Base-by-base conservation (phyloP, 345 rosid genomes). In the Syzygium grande region DNA sequence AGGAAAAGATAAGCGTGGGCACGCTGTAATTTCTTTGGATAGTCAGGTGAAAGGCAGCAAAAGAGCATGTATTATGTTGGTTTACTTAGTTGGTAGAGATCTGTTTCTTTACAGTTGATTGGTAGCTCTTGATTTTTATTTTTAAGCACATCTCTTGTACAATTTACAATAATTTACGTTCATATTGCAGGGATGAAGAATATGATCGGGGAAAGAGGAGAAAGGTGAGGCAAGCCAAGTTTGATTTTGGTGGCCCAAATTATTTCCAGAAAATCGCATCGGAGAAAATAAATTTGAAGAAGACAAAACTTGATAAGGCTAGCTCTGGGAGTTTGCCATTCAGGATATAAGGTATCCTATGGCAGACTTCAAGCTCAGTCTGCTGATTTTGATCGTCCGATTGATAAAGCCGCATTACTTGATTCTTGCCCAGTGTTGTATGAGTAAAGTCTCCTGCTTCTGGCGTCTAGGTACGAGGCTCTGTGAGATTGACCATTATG, bases 121-220 rank as follows among this genome's bases (percentile, higher is more conserved):
- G 27, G 25, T 19, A 73, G 83, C 83, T 38, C 49, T 73, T 38
- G 83, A 38, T 38, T 73, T 73, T 38, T 19, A 73, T 73, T 19
- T 73, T 73, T 38, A 38, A 73, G 13, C 83, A 73, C 23, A 19
- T 68, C 11, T 38, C 49, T 38, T 7, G 22, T 73, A 38, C 22
- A 73, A 73, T 73, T 73, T 73, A 38, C 49, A 38, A 38, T 73
- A 84, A 53, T 46, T 29, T 52, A 49, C 30, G 1, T 53, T 17
- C 46, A 16, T 86, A 41, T 53, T 58, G 53, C 90, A 98, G 99
- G 98, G 99, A 98, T 86, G 98, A 95, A 88, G 98, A 96, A 88
- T 98, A 98, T 87, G 99, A 98, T 87, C 92, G 90, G n/a, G 99
- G 99, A 27, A 98, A 91, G 94, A 93, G 95, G 90, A 98, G 95